phyloP scores from a whole-genome alignment of 2,329 filamentous ascomycete species.

The Gaeumannomyces tritici region DNA sequence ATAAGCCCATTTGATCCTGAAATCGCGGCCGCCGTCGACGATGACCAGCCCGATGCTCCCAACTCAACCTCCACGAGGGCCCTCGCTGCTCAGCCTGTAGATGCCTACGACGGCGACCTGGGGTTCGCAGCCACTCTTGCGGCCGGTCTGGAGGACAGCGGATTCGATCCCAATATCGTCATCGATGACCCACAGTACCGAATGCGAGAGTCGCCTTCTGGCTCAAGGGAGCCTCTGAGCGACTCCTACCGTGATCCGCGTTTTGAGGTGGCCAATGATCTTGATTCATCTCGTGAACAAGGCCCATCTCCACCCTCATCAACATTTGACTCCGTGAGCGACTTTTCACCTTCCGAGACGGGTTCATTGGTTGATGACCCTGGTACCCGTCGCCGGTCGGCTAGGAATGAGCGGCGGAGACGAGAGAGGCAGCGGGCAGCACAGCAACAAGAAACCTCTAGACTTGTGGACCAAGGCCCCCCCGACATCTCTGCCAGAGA shows the following conservation, averaged over 20 bases:
- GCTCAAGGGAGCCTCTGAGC: slow-evolving; percentile 34
- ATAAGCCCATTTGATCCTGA: slow-evolving; percentile 1
- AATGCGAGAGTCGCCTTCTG: slow-evolving; percentile 53
- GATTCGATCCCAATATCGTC: slow-evolving; percentile 62
- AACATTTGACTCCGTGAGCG: background rate
- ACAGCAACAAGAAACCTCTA: background rate
- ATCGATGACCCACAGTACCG: slow-evolving; percentile 56
- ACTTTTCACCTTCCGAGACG: background rate
- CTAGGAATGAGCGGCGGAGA: slow-evolving; percentile 15
- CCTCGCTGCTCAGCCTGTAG: slow-evolving; percentile 46
- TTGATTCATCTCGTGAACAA: slow-evolving; percentile 13
- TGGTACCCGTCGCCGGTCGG: slow-evolving; percentile 10
- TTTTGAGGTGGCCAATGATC: slow-evolving; percentile 35
- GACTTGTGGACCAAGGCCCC: background rate
- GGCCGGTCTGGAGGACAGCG: slow-evolving; percentile 57
- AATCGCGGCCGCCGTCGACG: slow-evolving; percentile 6
- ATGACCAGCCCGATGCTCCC: slow-evolving; percentile 37
- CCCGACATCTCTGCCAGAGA: background rate
- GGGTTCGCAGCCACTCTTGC: slow-evolving; percentile 62
- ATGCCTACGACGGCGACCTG: slow-evolving; percentile 56
- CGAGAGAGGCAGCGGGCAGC: background rate
- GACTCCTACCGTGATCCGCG: slow-evolving; percentile 38
- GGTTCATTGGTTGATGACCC: background rate
- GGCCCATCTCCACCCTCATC: background rate
- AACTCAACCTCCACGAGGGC: slow-evolving; percentile 47